Percentiles rank a stretch among this genome's conserved stretches.
phyloP scores from a whole-genome alignment of 805 yeast species.

The Metschnikowia chrysomelidarum region DNA sequence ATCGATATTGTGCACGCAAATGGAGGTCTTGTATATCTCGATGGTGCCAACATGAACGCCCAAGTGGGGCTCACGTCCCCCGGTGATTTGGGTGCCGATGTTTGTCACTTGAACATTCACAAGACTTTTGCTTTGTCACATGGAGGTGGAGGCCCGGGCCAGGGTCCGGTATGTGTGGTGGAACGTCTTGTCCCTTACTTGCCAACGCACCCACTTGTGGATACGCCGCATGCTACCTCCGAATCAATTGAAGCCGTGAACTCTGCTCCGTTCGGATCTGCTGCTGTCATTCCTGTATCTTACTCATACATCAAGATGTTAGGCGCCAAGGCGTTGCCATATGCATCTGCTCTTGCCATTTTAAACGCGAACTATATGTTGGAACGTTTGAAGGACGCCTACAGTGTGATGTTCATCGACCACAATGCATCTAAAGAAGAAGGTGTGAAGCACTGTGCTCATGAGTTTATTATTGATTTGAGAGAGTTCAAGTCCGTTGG shows the following conservation, averaged over 20 bases:
- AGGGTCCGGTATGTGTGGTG: constrained; percentile 95
- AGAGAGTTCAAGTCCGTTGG: constrained; percentile 79
- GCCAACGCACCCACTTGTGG: constrained; percentile 70
- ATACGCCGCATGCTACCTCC: constrained; percentile 47
- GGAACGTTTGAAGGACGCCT: constrained; percentile 66
- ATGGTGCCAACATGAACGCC: constrained; percentile 99
- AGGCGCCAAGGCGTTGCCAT: constrained; percentile 82
- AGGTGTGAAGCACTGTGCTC: constrained; percentile 80
- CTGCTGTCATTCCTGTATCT: constrained; percentile 88
- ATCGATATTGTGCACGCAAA: constrained; percentile 77
- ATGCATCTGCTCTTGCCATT: constrained; percentile 86
- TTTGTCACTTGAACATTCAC: constrained; percentile 94
- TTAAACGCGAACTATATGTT: constrained; percentile 96
- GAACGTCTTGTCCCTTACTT: constrained; percentile 75
- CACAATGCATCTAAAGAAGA: constrained; percentile 37
- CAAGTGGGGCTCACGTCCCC: constrained; percentile 97
- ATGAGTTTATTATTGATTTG: constrained; percentile 91
- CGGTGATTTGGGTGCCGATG: constrained; percentile 97
- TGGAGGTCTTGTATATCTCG: constrained; percentile 96
- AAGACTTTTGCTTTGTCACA: constrained; percentile 97
- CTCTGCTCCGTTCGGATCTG: constrained; percentile 96
- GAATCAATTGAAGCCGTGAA: constrained; percentile 72
- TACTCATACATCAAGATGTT: constrained; percentile 93
- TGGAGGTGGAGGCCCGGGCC: constrained; percentile 99
- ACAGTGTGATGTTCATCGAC: constrained; percentile 72